Base-by-base conservation (phyloP, 805 yeast genomes). In the Ogataea zsoltii region DNA sequence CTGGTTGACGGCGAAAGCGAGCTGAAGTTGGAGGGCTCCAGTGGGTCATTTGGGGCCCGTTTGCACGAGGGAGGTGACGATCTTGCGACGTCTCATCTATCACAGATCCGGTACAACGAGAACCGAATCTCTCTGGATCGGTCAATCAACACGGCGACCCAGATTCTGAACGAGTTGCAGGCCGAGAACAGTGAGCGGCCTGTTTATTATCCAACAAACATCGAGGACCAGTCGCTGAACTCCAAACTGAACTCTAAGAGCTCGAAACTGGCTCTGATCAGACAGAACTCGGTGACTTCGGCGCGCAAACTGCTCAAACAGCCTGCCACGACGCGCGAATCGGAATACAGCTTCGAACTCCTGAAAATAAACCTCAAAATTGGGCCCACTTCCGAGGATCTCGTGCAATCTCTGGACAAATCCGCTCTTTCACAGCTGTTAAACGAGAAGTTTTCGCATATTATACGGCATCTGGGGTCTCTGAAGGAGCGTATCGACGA, bases 401-500 rank as follows among this genome's bases (percentile, higher is more conserved):
- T 80, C 2, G 70, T 79, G n/a, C 68, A 77, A 2, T 71, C 74
- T 33, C 68, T 89, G 49, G 95, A 87, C 60, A 81, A 81, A 55
- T 63, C 76, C 28, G 82, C 96, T 1, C 68, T 88, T 18, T 80
- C 95, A 0, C 76, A 81, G 37, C 66, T 92, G 16, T 68, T 92
- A 31, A 85, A 82, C 45, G 82, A 82, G 36, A 87, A 87, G 57
- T 72, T 92, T 16, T 56, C 70, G 11, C 83, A 79, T 48, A 83
- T 85, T 15, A 66, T 79, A 10, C 80, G 79, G 53, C 97, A 91
- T 60, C 68, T 92, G 40, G 57, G 68, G 7, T 79, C 90, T 14
- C 70, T 95, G 50, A 81, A 82, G 51, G 94, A 84, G 40, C 77
- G 99, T 55, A 83, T 94, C 13, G 94, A 85, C 53, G 97, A 95